These are phyloP conservation scores for Pseudoscleropodium purum DNA, from an alignment of 225 moss, liverwort and hornwort genomes.

Conservation along the genomic window DNA sequence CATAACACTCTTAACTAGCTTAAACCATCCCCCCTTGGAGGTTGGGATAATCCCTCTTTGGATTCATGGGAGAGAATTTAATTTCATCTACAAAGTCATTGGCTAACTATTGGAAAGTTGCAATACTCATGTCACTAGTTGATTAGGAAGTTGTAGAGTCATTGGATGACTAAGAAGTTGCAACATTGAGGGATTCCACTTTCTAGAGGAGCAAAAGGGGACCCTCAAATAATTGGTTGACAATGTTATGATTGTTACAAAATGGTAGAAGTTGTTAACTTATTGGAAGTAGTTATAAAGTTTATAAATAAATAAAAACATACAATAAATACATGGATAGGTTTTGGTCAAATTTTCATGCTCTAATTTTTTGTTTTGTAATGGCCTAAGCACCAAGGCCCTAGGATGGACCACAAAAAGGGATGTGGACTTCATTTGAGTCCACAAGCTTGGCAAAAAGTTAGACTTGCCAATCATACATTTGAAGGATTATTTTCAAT, in stretches of 20 bases:
- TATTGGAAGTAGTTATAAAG: background rate
- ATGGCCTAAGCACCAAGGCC: background rate
- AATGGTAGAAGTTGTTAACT: background rate
- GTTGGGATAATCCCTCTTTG: background rate
- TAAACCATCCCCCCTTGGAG: background rate
- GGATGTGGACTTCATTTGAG: background rate
- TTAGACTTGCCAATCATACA: background rate
- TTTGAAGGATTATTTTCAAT: background rate
- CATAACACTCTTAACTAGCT: background rate
- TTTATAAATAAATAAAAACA: background rate
- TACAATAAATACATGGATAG: background rate
- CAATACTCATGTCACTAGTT: background rate
- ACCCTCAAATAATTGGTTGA: fast-evolving
- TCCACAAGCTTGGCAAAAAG: background rate
- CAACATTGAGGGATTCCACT: background rate
- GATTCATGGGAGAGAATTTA: background rate
- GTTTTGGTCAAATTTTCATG: background rate
- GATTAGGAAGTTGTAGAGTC: background rate
- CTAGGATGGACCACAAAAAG: fast-evolving
- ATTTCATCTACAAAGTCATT: background rate
- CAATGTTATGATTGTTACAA: background rate
- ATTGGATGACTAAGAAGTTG: background rate
- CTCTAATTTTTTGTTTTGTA: background rate
- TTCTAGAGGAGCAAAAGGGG: fast-evolving
- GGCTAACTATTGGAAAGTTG: background rate